phyloP scores from a whole-genome alignment of 345 rosid species.

The Hibiscus trionum region DNA sequence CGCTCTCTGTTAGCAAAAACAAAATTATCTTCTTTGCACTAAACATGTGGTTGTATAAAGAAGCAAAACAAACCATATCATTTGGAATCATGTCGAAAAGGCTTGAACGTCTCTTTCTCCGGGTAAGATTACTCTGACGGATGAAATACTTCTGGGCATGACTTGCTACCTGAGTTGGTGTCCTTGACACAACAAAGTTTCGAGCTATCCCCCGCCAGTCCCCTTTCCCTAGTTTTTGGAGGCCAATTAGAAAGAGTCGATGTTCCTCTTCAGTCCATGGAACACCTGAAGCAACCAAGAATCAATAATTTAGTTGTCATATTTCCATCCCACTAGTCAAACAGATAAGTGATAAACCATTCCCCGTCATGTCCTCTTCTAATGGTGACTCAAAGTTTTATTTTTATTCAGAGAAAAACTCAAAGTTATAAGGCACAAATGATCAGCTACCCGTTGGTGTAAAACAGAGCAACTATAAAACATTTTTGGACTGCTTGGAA shows the following conservation, averaged over 20 bases:
- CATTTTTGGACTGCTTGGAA: background rate
- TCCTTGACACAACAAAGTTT: constrained; percentile 69
- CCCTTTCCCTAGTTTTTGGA: constrained; percentile 89
- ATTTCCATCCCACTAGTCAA: background rate
- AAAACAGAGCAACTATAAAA: background rate
- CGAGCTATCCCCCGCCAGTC: constrained; percentile 99
- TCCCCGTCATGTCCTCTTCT: background rate
- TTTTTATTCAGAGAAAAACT: background rate
- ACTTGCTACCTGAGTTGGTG: constrained; percentile 99
- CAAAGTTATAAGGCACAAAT: background rate
- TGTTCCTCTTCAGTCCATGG: constrained; percentile 99
- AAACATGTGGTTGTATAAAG: background rate
- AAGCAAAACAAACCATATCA: constrained; percentile 52
- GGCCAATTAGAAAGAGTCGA: constrained; percentile 76
- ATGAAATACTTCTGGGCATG: constrained; percentile 98
- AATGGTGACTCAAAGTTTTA: background rate
- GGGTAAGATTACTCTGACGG: constrained; percentile 58
- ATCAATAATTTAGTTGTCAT: background rate
- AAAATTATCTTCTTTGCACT: no score
- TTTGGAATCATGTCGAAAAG: constrained; percentile 94
- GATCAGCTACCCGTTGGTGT: background rate
- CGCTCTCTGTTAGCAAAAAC: background rate
- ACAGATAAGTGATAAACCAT: background rate
- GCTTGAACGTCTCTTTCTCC: constrained; percentile 95
- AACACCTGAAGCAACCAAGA: constrained; percentile 40